Conservation (phyloP, 2,329 filamentous ascomycete genomes). For the Ascocoryne sarcoides region DNA sequence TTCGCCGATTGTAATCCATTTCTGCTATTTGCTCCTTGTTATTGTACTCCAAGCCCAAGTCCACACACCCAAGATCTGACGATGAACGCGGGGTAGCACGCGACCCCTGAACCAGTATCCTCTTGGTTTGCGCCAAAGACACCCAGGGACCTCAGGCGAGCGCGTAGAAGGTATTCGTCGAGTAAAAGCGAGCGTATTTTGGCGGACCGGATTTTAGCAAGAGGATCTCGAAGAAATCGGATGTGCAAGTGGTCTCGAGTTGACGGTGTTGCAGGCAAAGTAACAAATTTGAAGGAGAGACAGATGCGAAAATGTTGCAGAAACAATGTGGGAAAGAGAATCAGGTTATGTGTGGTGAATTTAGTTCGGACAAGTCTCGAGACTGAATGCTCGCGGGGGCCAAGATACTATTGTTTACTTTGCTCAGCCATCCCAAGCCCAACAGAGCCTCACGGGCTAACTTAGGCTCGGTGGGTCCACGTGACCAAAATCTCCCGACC, state of each 20-base stretch:
- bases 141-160: too few relatives aligned
- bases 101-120: not conserved
- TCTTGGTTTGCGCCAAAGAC: not conserved
- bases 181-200: too few relatives aligned
- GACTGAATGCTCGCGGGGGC: too few relatives aligned
- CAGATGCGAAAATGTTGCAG: not conserved
- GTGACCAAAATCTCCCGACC: too few relatives aligned
- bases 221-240: not conserved
- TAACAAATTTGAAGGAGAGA: not conserved
- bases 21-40: conserved; percentile 8
- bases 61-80: not conserved
- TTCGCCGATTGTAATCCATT: conserved; percentile 69
- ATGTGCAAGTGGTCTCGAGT: not conserved
- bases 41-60: not conserved
- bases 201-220: not conserved
- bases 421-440: too few relatives aligned
- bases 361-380: not conserved
- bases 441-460: too few relatives aligned
- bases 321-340: not conserved
- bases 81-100: conserved; percentile 2
- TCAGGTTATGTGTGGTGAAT: not conserved
- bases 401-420: too few relatives aligned
- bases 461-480: too few relatives aligned
- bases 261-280: not conserved
- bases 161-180: too few relatives aligned